phyloP scores from a whole-genome alignment of 768 basidiomycete genomes.

The Xanthoconium purpureum region DNA sequence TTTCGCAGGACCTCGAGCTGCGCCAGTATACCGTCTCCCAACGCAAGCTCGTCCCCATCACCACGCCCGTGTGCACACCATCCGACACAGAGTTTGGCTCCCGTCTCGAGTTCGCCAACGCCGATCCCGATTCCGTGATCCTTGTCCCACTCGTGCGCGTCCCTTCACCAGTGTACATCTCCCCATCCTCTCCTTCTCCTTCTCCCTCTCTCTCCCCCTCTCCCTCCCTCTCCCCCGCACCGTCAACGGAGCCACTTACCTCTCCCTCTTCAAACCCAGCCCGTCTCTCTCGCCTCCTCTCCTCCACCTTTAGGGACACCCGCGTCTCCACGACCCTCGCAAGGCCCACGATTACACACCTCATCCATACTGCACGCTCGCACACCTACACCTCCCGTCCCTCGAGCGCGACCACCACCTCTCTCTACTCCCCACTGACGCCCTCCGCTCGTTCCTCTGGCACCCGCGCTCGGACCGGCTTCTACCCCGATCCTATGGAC shows the following conservation, averaged over 20 bases:
- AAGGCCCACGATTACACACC: conserved; percentile 15
- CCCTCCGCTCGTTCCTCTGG: conserved; percentile 3
- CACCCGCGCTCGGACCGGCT: conserved; percentile 13
- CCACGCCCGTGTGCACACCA: conserved; percentile 18
- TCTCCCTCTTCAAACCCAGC: background rate
- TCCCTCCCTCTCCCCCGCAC: conserved; percentile 12
- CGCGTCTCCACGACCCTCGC: conserved; percentile 3
- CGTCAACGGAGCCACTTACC: conserved; percentile 13
- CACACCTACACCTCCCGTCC: conserved; percentile 16
- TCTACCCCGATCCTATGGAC: conserved; percentile 4
- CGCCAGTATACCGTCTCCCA: conserved; percentile 7
- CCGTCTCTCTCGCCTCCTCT: conserved; percentile 22
- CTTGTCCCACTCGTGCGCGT: conserved; percentile 15
- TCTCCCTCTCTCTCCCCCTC: conserved; percentile 9
- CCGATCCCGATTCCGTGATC: background rate
- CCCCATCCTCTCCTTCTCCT: conserved; percentile 19
- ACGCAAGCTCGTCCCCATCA: conserved; percentile 17
- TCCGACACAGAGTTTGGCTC: conserved; percentile 22
- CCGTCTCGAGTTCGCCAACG: background rate
- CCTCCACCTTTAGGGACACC: conserved; percentile 18
- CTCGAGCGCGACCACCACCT: conserved; percentile 7
- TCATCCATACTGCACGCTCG: conserved; percentile 16
- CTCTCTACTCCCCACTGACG: conserved; percentile 15
- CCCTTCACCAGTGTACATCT: conserved; percentile 20
- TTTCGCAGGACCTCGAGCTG: conserved; percentile 11